phyloP scores from a whole-genome alignment of 176 grass and related monocot genomes.

The Secale cereale region DNA sequence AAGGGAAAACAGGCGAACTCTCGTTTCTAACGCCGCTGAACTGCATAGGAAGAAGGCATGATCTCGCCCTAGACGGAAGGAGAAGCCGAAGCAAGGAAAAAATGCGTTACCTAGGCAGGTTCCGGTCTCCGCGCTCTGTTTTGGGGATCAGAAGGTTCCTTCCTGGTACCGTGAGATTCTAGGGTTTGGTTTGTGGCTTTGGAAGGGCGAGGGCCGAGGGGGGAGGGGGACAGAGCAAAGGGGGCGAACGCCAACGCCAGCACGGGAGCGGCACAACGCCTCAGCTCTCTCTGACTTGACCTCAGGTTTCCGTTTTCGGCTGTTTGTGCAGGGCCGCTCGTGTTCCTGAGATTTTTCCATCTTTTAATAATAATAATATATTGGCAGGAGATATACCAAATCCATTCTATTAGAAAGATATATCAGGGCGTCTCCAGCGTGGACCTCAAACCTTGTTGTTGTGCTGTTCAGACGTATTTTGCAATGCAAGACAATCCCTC shows the following conservation, averaged over 20 bases:
- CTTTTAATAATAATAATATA: not conserved
- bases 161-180: not conserved
- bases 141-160: not conserved
- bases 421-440: too few relatives aligned
- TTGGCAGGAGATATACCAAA: too few relatives aligned
- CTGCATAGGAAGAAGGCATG: not conserved
- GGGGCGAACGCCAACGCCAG: not conserved
- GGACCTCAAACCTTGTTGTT: too few relatives aligned
- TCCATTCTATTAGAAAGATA: too few relatives aligned
- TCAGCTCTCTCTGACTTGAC: not conserved
- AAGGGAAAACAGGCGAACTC: not conserved
- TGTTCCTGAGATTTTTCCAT: not conserved
- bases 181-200: constrained; percentile 30
- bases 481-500: too few relatives aligned
- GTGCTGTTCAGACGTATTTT: too few relatives aligned
- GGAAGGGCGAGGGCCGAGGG: not conserved
- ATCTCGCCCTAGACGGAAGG: not conserved
- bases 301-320: not conserved
- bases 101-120: not conserved
- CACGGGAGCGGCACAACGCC: not conserved
- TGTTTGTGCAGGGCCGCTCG: not conserved
- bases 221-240: not conserved
- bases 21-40: not conserved
- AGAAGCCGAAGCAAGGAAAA: not conserved
- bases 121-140: not conserved